These are phyloP conservation scores for Populus trichocarpa DNA, from an alignment of 441 rosid genomes.

Conservation along the genomic window DNA sequence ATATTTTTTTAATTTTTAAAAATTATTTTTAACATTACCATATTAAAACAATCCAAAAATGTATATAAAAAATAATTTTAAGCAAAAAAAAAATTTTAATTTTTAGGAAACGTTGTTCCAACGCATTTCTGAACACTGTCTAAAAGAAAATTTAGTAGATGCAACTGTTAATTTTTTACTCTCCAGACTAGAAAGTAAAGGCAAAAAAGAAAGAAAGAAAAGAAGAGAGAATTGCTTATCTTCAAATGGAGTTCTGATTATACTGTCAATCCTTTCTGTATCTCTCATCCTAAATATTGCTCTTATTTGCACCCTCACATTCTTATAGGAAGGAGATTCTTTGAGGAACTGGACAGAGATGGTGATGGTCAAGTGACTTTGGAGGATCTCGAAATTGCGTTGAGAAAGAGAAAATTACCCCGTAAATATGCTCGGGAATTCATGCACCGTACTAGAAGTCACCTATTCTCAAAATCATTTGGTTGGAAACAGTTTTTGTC, in stretches of 20 bases:
- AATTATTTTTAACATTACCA: no score
- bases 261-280: background rate
- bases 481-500: constrained; percentile 97
- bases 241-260: background rate
- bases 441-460: constrained; percentile 82
- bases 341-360: constrained; percentile 95
- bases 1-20: no score
- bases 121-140: no score
- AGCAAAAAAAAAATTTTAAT: no score
- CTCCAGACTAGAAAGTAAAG: background rate
- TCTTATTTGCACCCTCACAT: constrained; percentile 13
- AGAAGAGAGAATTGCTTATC: background rate
- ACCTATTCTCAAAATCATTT: constrained; percentile 91
- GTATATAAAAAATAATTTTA: no score
- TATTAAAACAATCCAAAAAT: no score
- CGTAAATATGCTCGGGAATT: constrained; percentile 80
- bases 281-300: background rate
- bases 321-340: constrained; percentile 80
- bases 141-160: background rate
- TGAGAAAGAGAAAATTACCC: constrained; percentile 85
- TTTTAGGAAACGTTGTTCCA: no score
- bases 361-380: constrained; percentile 92
- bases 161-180: background rate
- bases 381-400: constrained; percentile 93
- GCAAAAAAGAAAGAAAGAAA: background rate